A percentile compares a stretch with the other conserved stretches of the same genome.
Conservation (phyloP, 208 protist genomes). For the Crithidia expoeki region DNA sequence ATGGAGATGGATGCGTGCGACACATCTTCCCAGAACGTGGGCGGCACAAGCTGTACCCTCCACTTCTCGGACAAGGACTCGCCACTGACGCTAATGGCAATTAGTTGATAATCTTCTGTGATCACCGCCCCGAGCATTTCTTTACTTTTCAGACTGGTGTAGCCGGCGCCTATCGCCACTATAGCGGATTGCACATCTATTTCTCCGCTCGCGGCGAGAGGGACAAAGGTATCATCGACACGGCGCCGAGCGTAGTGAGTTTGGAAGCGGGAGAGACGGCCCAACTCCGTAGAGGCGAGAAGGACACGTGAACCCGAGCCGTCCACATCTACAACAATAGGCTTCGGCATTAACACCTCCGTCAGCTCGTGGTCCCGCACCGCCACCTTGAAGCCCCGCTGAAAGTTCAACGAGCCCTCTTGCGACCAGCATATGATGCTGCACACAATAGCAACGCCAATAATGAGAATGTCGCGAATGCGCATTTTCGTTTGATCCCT, state of each 20-base stretch:
- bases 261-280: conserved; percentile 45
- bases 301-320: conserved; percentile 59
- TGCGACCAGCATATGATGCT: conserved; percentile 86
- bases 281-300: conserved; percentile 40
- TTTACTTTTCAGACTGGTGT: conserved; percentile 29
- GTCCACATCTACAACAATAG: conserved; percentile 61
- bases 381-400: conserved; percentile 64
- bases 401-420: conserved; percentile 70
- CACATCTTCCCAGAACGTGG: conserved; percentile 25
- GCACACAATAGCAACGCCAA: conserved; percentile 66
- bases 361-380: conserved; percentile 44
- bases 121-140: conserved; percentile 58
- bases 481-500: conserved; percentile 54
- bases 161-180: conserved; percentile 66
- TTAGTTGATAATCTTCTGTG: conserved; percentile 59
- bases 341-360: conserved; percentile 55
- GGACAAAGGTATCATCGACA: conserved; percentile 56
- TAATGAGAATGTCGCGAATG: conserved; percentile 78
- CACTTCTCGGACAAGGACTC: conserved; percentile 43
- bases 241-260: conserved; percentile 53
- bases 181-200: conserved; percentile 44
- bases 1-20: conserved; percentile 70
- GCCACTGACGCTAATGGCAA: conserved; percentile 16
- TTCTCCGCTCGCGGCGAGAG: conserved; percentile 26
- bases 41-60: conserved; percentile 37